Evolutionary conservation across 805 yeast species (phyloP).

Genomic region (Hanseniaspora thailandica): DNA sequence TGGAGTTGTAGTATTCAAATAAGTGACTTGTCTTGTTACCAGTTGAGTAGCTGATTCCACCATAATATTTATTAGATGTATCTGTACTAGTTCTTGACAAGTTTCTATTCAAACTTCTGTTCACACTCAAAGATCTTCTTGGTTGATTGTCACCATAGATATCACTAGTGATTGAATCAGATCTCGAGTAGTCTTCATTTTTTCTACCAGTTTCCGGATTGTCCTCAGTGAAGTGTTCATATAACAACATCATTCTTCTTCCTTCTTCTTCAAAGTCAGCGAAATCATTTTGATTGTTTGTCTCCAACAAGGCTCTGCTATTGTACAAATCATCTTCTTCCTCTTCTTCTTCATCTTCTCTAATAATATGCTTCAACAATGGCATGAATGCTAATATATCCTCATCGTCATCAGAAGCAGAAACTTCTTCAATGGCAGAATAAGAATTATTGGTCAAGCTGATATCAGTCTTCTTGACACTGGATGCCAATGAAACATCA

Average conservation of each 20-base stretch:
- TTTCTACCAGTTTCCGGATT: background rate
- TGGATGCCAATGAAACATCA: background rate
- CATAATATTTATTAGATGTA: conserved; percentile 1
- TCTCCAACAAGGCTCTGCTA: background rate
- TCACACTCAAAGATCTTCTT: conserved; percentile 7
- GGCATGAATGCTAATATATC: conserved; percentile 10
- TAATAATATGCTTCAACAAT: conserved; percentile 12
- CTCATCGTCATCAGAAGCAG: conserved; percentile 13
- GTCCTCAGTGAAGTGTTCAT: conserved; percentile 13
- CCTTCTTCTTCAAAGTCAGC: conserved; percentile 16
- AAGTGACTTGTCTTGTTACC: conserved; percentile 6
- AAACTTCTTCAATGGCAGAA: conserved; percentile 10
- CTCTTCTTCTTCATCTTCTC: conserved; percentile 16
- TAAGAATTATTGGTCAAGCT: conserved; percentile 9
- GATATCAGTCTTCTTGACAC: conserved; percentile 15
- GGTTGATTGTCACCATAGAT: background rate
- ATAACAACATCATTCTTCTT: conserved; percentile 14
- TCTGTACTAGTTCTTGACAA: conserved; percentile 10
- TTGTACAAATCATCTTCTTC: conserved; percentile 3
- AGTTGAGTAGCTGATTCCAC: conserved; percentile 7
- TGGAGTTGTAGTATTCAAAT: conserved; percentile 1
- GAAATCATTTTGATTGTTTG: background rate
- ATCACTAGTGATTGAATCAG: background rate
- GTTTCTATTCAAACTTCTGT: conserved; percentile 5
- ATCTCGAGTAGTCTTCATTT: background rate